These are phyloP conservation scores for Larix sibirica DNA, from an alignment of 83 land plant species.

Conservation along the genomic window DNA sequence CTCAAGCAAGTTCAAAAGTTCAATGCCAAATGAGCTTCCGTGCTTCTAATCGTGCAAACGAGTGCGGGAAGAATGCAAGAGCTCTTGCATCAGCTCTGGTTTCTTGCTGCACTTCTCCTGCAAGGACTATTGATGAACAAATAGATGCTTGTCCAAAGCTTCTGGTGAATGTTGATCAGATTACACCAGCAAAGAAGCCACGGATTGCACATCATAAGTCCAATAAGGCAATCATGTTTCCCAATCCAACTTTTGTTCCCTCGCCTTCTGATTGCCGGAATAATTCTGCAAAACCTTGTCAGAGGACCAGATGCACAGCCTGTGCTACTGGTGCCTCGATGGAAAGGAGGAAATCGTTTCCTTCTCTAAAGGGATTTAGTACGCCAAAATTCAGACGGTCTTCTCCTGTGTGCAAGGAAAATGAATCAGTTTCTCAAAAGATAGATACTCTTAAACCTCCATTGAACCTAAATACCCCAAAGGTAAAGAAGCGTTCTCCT, in stretches of 20 bases:
- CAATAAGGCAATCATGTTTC: conserved; percentile 11
- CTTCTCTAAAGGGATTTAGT: conserved; percentile 1
- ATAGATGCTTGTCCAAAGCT: neutral
- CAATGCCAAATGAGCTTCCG: conserved; percentile 14
- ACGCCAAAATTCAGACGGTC: neutral
- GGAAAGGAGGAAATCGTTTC: neutral
- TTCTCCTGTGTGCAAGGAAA: neutral
- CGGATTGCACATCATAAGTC: neutral
- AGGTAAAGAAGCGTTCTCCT: neutral
- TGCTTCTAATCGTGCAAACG: conserved; percentile 1
- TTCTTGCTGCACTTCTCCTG: conserved; percentile 11
- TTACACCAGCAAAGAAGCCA: neutral
- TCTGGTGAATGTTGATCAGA: conserved; percentile 7
- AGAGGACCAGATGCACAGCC: neutral
- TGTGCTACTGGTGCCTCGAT: too few relatives aligned
- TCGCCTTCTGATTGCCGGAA: conserved; percentile 2
- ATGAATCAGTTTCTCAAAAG: neutral
- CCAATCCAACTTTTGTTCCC: conserved; percentile 16
- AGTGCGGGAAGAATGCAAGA: conserved; percentile 5
- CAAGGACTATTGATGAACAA: conserved; percentile 1
- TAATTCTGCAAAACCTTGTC: neutral
- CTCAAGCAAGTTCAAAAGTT: conserved; percentile 5
- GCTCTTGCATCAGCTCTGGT: conserved; percentile 13
- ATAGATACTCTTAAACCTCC: neutral
- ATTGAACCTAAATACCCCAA: neutral